Evolutionary conservation across 352 stramenopile species (phyloP).

Genomic region (Plasmopara muralis): DNA sequence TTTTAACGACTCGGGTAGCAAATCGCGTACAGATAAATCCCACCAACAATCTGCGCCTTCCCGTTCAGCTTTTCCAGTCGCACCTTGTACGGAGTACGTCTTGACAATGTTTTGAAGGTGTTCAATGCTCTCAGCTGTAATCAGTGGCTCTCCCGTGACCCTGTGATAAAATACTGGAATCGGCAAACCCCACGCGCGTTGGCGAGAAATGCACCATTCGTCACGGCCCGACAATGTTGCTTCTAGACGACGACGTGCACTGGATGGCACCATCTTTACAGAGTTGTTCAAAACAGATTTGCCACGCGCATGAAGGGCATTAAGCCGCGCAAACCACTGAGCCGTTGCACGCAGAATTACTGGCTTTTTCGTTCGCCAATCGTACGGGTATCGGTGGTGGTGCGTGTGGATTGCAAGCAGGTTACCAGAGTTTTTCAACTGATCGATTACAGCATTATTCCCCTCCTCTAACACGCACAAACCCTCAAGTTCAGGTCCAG

Average conservation of each 20-base stretch:
- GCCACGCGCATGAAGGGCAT: slow-evolving; percentile 85
- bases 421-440: slow-evolving; percentile 64
- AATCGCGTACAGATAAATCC: slow-evolving; percentile 75
- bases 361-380: slow-evolving; percentile 99
- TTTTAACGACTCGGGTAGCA: slow-evolving; percentile 56
- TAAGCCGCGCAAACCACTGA: slow-evolving; percentile 98
- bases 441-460: slow-evolving; percentile 89
- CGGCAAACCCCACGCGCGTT: slow-evolving; percentile 96
- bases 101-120: slow-evolving; percentile 68
- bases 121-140: slow-evolving; percentile 88
- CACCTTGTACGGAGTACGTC: slow-evolving; percentile 28
- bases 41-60: slow-evolving; percentile 96
- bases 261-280: slow-evolving; percentile 91
- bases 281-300: slow-evolving; percentile 43
- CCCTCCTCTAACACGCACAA: slow-evolving; percentile 89
- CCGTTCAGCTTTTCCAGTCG: slow-evolving; percentile 33
- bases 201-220: slow-evolving; percentile 99
- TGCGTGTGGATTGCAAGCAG: slow-evolving; percentile 88
- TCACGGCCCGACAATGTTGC: slow-evolving; percentile 84
- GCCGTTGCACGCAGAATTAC: slow-evolving; percentile 97
- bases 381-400: slow-evolving; percentile 96
- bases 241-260: slow-evolving; percentile 73
- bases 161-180: slow-evolving; percentile 98
- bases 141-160: slow-evolving; percentile 81
- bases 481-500: slow-evolving; percentile 81